A percentile compares a stretch with the other conserved stretches of the same genome.
Evolutionary conservation across 2,329 filamentous ascomycete species (phyloP).

Genomic region (Phaeoacremonium minimum): DNA sequence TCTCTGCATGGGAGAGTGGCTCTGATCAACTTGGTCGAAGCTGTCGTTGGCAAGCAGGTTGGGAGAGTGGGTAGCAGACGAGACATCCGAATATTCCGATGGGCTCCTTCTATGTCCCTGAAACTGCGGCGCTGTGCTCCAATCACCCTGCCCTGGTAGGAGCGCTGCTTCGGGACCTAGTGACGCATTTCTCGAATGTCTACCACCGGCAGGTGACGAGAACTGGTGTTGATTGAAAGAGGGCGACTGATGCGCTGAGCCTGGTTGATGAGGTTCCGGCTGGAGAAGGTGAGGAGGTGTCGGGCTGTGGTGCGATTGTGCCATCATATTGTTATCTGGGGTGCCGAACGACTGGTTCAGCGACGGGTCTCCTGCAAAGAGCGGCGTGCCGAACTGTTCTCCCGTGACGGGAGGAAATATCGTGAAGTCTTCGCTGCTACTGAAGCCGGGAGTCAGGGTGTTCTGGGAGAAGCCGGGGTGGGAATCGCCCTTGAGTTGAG

Average conservation of each 20-base stretch:
- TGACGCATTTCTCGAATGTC: constrained; percentile 52
- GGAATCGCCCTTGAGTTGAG: constrained; percentile 33
- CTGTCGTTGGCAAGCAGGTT: constrained; percentile 73
- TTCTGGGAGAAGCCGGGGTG: constrained; percentile 39
- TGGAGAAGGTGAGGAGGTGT: constrained; percentile 53
- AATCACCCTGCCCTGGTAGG: constrained; percentile 50
- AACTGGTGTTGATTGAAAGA: constrained; percentile 54
- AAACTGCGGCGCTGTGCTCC: constrained; percentile 53
- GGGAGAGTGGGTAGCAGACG: constrained; percentile 74
- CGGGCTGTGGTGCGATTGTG: constrained; percentile 51
- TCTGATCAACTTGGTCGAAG: constrained; percentile 68
- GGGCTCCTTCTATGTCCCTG: constrained; percentile 78
- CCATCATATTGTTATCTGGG: constrained; percentile 47
- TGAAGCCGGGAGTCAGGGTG: constrained; percentile 46
- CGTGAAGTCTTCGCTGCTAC: constrained; percentile 58
- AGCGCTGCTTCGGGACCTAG: constrained; percentile 54
- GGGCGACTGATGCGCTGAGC: constrained; percentile 54
- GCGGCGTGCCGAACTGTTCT: constrained; percentile 57
- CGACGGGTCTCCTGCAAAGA: constrained; percentile 48
- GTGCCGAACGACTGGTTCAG: constrained; percentile 38
- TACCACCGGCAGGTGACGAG: constrained; percentile 36
- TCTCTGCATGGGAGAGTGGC: constrained; percentile 76
- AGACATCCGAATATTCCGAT: constrained; percentile 92
- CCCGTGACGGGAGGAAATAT: constrained; percentile 55
- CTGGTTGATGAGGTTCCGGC: constrained; percentile 37